Base-by-base conservation (phyloP, 2,329 filamentous ascomycete genomes). In the Colletotrichum shisoi region DNA sequence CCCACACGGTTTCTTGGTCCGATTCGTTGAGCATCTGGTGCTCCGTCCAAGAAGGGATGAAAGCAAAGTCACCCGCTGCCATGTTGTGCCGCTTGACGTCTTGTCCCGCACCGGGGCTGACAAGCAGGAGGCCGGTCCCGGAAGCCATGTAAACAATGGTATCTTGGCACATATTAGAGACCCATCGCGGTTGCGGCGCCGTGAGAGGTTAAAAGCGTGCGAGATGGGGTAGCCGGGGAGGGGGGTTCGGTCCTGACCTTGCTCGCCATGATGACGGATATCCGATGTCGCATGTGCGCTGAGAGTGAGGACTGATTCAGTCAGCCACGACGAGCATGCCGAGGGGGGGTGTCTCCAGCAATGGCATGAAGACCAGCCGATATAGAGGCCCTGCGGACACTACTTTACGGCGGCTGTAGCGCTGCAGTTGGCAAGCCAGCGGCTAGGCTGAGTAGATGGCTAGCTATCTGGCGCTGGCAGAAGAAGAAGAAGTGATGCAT, bases 21-120 rank as follows among this genome's bases (percentile, higher is more conserved):
- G 84, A 83, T 44, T 91, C 85, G 71, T 92, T 92, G 21, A 88
- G 79, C 61, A 89, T 84, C 74, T 91, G 89, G 76, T 92, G 89
- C 74, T 92, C 89, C 0, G 87, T 86, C 82, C 84, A 91, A 0
- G 89, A 85, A 0, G 90, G 90, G 13, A 92, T 84, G 62, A 91
- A 82, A 3, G 88, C 89, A 75, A 91, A 92, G 74, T 92, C 89
- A 0, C 90, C 90, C 0, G 86, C 81, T 1, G 76, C 76, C 7
- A 93, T 80, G 19, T 85, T 79, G 69, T 89, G 83, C 40, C 84
- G 83, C 68, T 84, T 84, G 0, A 82, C 74, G 37, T 81, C 78
- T 40, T 79, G 79, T 53, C 82, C 83, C 13, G 86, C 83, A 48
- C 83, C 81, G 21, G 87, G 81, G 59, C 83, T 82, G 0, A 84